A percentile compares a stretch with the other conserved stretches of the same genome.
phyloP scores from a whole-genome alignment of 2,329 filamentous ascomycete species.

The Arthroderma sp. region DNA sequence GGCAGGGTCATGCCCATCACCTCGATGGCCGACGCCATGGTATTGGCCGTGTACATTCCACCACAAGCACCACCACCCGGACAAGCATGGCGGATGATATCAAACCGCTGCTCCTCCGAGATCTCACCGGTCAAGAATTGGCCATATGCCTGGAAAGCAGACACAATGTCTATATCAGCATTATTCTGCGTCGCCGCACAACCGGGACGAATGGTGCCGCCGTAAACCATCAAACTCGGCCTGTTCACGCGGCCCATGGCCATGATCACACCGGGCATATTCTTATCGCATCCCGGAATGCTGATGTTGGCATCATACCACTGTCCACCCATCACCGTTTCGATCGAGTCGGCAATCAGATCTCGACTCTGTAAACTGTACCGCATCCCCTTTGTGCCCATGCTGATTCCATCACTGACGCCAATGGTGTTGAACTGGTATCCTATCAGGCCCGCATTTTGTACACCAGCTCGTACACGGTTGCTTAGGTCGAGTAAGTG shows the following conservation, averaged over 20 bases:
- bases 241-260: slow-evolving; percentile 93
- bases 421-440: slow-evolving; percentile 99
- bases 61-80: slow-evolving; percentile 73
- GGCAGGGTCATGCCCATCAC: slow-evolving; percentile 68
- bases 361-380: slow-evolving; percentile 91
- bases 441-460: slow-evolving; percentile 68
- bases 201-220: slow-evolving; percentile 83
- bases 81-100: slow-evolving; percentile 88
- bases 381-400: slow-evolving; percentile 96
- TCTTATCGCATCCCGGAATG: slow-evolving; percentile 97
- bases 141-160: slow-evolving; percentile 94
- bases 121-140: slow-evolving; percentile 89
- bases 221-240: slow-evolving; percentile 94
- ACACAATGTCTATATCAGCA: slow-evolving; percentile 79
- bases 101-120: slow-evolving; percentile 78
- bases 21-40: slow-evolving; percentile 63
- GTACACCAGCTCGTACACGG: slow-evolving; percentile 59
- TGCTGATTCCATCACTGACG: slow-evolving; percentile 93
- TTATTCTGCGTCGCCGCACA: slow-evolving; percentile 65
- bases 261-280: slow-evolving; percentile 89
- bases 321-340: slow-evolving; percentile 97
- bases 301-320: slow-evolving; percentile 98
- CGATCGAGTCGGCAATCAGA: slow-evolving; percentile 94
- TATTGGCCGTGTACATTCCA: slow-evolving; percentile 74
- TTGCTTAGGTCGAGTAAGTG: slow-evolving; percentile 83